phyloP scores from a whole-genome alignment of 148 eudicot species.

The Beta vulgaris region DNA sequence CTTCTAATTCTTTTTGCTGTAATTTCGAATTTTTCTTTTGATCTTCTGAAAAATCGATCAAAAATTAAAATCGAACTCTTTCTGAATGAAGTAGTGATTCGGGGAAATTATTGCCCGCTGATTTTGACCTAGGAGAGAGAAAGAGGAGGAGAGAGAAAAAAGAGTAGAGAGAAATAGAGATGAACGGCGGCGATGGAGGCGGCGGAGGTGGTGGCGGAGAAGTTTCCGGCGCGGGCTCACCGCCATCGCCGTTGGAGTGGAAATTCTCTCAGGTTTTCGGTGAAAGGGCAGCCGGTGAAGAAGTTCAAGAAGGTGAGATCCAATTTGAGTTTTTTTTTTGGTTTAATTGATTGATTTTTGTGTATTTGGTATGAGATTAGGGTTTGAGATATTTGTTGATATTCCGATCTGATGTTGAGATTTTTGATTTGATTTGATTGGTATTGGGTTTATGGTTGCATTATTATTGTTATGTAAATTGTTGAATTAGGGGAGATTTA shows the following conservation, averaged over 20 bases:
- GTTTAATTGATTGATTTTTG: not conserved
- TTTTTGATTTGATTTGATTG: not conserved
- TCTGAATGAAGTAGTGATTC: conserved; percentile 24
- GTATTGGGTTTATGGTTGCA: not conserved
- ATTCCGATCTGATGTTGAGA: conserved; percentile 18
- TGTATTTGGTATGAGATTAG: not conserved
- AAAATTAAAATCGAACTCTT: not conserved
- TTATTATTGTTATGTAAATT: not conserved
- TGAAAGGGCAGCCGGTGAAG: conserved; percentile 85
- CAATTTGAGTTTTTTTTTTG: not conserved
- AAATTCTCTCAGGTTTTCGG: conserved; percentile 94
- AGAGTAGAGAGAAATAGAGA: conserved; percentile 20
- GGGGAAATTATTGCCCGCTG: conserved; percentile 15
- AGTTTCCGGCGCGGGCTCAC: conserved; percentile 37
- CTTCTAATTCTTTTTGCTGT: not conserved
- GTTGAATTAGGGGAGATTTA: conserved; percentile 12
- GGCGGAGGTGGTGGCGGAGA: conserved; percentile 46
- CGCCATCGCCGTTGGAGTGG: conserved; percentile 76
- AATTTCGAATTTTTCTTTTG: not conserved
- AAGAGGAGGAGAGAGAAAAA: not conserved
- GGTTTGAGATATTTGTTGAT: conserved; percentile 20
- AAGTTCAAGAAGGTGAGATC: conserved; percentile 86
- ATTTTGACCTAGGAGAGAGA: conserved; percentile 24
- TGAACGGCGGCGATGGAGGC: conserved; percentile 61
- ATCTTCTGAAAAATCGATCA: conserved; percentile 17